phyloP scores from a whole-genome alignment of 73 alveolate genomes.

The Tetrahymena malaccensis region DNA sequence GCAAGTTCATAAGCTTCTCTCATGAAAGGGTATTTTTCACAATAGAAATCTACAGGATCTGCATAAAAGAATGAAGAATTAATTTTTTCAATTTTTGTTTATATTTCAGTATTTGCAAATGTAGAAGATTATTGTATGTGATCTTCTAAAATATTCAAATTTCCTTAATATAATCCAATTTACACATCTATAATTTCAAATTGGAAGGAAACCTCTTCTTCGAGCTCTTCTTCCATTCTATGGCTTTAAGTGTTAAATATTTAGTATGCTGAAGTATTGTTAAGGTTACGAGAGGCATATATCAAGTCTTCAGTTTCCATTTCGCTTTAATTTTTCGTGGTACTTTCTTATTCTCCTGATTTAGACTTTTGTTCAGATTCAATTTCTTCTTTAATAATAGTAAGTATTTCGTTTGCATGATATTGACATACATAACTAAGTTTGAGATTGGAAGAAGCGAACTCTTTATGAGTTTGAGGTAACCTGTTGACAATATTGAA shows the following conservation, averaged over 20 bases:
- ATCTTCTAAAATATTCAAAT: neutral
- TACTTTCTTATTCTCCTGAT: neutral
- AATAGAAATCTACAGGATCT: neutral
- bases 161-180: neutral
- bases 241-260: neutral
- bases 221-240: neutral
- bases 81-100: neutral
- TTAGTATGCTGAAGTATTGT: neutral
- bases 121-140: neutral
- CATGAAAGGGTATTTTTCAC: neutral
- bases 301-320: neutral
- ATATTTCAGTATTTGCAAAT: neutral
- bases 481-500: conserved; percentile 1
- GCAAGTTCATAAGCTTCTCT: neutral
- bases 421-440: neutral
- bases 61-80: neutral
- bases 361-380: neutral
- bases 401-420: neutral
- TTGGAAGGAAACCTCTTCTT: neutral
- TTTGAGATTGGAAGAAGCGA: neutral
- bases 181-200: neutral
- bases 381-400: neutral
- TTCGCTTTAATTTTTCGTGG: neutral
- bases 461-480: conserved; percentile 3
- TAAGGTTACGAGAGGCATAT: neutral